Base-by-base conservation (phyloP, 805 yeast species). In the Jamesozyma hellenica region DNA sequence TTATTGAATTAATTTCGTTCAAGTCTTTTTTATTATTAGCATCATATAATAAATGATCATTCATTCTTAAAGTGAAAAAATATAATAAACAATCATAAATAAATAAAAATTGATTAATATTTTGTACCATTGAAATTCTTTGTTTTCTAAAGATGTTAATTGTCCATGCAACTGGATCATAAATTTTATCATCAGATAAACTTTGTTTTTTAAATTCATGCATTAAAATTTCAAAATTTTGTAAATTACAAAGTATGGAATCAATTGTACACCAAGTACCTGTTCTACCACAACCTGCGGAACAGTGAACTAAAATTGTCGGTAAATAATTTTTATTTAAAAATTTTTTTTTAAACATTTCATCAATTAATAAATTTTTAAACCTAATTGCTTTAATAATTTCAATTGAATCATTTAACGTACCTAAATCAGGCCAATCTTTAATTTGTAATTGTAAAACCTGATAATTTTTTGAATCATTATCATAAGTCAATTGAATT, bases 241-340 rank as follows among this genome's bases (percentile, higher is more conserved):
- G 42, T 26, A 54, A 33, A 34, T 53, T 50, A 36, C 79, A 72
- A 28, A 75, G 60, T 17, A 70, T 66, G 0, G 79, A 68, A 52
- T 84, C 94, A 17, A 82, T 63, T 1, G 86, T 75, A 45, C 87
- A 76, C 54, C 79, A 81, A 1, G 95, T 83, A 2, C 98, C 98
- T 0, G 97, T 86, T 42, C 98, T 68, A 15, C 98, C 98, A 55
- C 95, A 87, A 0, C 98, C 98, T 1, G 97, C 97, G 6, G 95
- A 85, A 55, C 98, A 90, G 61, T 90, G 97, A 19, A 82, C 83
- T 34, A 86, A 56, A 5, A 78, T 70, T 17, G 85, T 82, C 0
- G 70, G 61, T 1, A 64, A 56, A n/a, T 55, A 64, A 47, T 34
- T 50, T 7, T 49, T 42, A 7, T 44, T 32, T 32, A 41, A 43